A percentile compares a stretch with the other conserved stretches of the same genome.
Conservation (phyloP, 2,329 filamentous ascomycete genomes). For the Chalara sp. region DNA sequence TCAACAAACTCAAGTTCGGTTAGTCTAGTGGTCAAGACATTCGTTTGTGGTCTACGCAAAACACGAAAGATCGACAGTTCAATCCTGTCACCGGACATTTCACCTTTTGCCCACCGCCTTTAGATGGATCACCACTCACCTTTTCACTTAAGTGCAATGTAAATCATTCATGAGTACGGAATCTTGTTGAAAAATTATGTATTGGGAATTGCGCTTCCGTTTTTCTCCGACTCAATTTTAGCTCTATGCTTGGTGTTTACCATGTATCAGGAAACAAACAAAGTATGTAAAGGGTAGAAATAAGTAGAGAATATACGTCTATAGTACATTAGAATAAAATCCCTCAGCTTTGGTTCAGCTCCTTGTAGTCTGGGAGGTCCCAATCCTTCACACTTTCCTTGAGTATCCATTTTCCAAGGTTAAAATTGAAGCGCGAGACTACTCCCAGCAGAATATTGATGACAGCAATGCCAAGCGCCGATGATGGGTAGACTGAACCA, state of each 20-base stretch:
- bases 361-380: background rate
- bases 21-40: conserved; percentile 8
- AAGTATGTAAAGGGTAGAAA: too few species aligned
- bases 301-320: too few species aligned
- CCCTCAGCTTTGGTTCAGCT: too few species aligned
- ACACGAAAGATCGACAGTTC: background rate
- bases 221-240: too few species aligned
- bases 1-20: background rate
- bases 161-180: background rate
- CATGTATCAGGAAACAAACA: too few species aligned
- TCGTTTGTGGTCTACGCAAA: conserved; percentile 1
- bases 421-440: background rate
- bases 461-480: background rate
- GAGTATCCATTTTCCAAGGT: background rate
- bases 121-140: background rate
- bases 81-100: background rate
- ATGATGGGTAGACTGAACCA: background rate
- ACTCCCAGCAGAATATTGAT: background rate
- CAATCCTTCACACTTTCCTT: background rate
- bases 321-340: too few species aligned
- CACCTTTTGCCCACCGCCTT: background rate
- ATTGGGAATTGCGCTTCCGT: too few species aligned
- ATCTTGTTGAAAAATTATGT: too few species aligned
- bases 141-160: background rate
- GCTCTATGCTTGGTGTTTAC: too few species aligned